phyloP scores from a whole-genome alignment of 805 yeast species.

The Candida insectorum region DNA sequence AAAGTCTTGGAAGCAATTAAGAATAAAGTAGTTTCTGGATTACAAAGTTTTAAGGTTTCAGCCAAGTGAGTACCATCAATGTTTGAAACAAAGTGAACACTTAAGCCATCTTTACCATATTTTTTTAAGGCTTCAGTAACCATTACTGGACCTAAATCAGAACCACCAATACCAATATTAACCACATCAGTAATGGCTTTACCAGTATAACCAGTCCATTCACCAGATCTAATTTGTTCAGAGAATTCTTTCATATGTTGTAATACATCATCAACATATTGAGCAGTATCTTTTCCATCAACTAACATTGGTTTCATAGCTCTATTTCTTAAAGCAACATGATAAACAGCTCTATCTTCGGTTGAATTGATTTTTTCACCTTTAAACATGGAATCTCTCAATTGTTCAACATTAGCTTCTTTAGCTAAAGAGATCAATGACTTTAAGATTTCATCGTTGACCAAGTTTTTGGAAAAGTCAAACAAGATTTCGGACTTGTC shows the following conservation, averaged over 20 bases:
- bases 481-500: constrained; percentile 88
- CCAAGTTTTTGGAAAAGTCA: constrained; percentile 92
- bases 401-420: constrained; percentile 81
- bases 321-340: constrained; percentile 94
- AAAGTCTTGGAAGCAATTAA: constrained; percentile 95
- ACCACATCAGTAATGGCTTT: constrained; percentile 90
- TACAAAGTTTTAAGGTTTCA: constrained; percentile 72
- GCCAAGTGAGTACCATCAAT: constrained; percentile 98
- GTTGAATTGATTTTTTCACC: constrained; percentile 96
- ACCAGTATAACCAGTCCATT: constrained; percentile 97
- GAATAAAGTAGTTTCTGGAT: constrained; percentile 91
- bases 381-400: constrained; percentile 87
- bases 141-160: constrained; percentile 99
- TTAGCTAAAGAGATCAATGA: constrained; percentile 75
- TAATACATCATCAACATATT: constrained; percentile 87
- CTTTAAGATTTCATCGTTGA: constrained; percentile 76
- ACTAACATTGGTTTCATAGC: constrained; percentile 79
- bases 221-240: constrained; percentile 84
- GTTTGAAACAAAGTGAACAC: constrained; percentile 93
- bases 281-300: constrained; percentile 85
- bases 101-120: constrained; percentile 69
- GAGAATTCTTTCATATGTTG: constrained; percentile 97
- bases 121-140: constrained; percentile 97
- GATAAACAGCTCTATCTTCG: constrained; percentile 96
- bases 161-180: constrained; percentile 98